Evolutionary conservation across 2,329 filamentous ascomycete genomes (phyloP).

Genomic region (Trichoderma sp.): DNA sequence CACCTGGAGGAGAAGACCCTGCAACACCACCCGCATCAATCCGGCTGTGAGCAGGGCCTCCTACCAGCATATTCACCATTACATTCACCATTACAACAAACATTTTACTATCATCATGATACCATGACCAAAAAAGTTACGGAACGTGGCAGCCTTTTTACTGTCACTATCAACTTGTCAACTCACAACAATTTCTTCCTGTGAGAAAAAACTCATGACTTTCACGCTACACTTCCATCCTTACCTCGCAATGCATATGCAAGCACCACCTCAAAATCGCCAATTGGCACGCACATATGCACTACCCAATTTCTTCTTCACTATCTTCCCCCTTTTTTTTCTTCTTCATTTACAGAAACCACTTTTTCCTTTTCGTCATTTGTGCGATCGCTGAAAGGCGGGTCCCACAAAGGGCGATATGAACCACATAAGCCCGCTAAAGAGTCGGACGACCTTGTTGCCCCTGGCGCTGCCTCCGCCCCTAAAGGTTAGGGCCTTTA

Average conservation of each 20-base stretch:
- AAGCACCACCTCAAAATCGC: not conserved
- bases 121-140: not conserved
- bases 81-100: not conserved
- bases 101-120: not conserved
- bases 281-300: not conserved
- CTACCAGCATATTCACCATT: not conserved
- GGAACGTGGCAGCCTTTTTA: not conserved
- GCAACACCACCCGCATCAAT: not conserved
- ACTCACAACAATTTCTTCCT: not conserved
- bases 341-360: not conserved
- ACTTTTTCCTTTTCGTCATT: not conserved
- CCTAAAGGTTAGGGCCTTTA: not conserved
- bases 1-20: not conserved
- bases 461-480: slow-evolving; percentile 6
- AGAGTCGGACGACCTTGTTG: not conserved
- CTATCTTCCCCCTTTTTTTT: not conserved
- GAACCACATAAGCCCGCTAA: not conserved
- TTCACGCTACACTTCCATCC: not conserved
- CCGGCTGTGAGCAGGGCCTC: not conserved
- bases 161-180: not conserved
- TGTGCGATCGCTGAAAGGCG: not conserved
- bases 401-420: not conserved
- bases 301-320: not conserved
- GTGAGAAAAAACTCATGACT: not conserved
- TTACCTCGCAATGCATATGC: not conserved